A percentile compares a stretch with the other conserved stretches of the same genome.
phyloP scores from a whole-genome alignment of 306 rosid species.

The Lotus japonicus region DNA sequence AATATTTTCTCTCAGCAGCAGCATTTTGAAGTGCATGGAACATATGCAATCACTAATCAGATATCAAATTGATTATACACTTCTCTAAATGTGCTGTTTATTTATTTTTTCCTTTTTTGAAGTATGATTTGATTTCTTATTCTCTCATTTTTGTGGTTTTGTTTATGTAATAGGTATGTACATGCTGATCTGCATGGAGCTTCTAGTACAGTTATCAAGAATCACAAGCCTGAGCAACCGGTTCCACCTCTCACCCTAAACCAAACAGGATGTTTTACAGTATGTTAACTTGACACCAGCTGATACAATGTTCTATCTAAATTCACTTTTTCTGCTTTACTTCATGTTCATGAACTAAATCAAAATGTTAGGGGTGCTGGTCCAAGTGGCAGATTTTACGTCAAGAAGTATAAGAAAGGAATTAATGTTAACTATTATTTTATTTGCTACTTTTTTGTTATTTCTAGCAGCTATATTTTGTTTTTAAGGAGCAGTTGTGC shows the following conservation, averaged over 20 bases:
- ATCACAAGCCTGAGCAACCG: conserved; percentile 81
- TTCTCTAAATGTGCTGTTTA: not conserved
- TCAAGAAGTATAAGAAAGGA: not conserved
- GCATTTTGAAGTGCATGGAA: not conserved
- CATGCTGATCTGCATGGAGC: conserved; percentile 99
- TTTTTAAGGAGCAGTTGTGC: conserved; percentile 3
- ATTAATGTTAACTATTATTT: not conserved
- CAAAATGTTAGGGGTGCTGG: not conserved
- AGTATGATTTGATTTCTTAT: conserved; percentile 21
- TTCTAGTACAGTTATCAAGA: conserved; percentile 86
- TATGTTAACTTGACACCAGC: conserved; percentile 32
- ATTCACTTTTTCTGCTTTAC: conserved; percentile 11
- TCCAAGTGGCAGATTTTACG: not conserved
- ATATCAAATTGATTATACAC: not conserved
- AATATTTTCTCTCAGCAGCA: not conserved
- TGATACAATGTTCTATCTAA: conserved; percentile 9
- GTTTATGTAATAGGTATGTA: conserved; percentile 57
- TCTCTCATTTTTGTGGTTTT: conserved; percentile 31
- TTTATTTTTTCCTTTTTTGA: not conserved
- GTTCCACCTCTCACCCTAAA: conserved; percentile 90
- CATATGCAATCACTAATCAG: not conserved
- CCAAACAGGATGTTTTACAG: conserved; percentile 96
- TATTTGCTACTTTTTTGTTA: not conserved
- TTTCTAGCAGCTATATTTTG: not conserved
- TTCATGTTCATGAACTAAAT: conserved; percentile 18